phyloP scores from a whole-genome alignment of 805 yeast species.

The Saturnispora saitoi region DNA sequence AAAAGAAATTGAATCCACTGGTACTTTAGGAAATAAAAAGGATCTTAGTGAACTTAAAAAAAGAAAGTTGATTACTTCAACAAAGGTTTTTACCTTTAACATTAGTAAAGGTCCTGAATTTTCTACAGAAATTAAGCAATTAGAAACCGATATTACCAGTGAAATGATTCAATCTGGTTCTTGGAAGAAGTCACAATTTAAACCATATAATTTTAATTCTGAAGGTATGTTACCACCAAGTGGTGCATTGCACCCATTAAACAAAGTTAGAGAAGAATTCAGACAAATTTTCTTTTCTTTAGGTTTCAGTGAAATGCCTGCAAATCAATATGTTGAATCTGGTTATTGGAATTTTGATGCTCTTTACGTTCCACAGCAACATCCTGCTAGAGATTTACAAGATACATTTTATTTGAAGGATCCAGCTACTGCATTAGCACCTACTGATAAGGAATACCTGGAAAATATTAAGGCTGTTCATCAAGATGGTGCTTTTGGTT shows the following conservation, averaged over 20 bases:
- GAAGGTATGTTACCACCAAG: slow-evolving; percentile 81
- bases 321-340: slow-evolving; percentile 94
- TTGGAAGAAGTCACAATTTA: slow-evolving; percentile 80
- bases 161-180: slow-evolving; percentile 82
- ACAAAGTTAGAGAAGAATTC: slow-evolving; percentile 95
- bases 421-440: slow-evolving; percentile 72
- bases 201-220: slow-evolving; percentile 92
- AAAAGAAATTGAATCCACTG: slow-evolving; percentile 45
- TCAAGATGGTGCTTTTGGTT: slow-evolving; percentile 83
- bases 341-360: slow-evolving; percentile 99
- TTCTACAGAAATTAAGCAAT: slow-evolving; percentile 65
- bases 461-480: slow-evolving; percentile 76
- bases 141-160: slow-evolving; percentile 89
- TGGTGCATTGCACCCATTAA: slow-evolving; percentile 95
- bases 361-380: slow-evolving; percentile 96
- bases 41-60: slow-evolving; percentile 81
- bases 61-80: slow-evolving; percentile 71
- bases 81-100: slow-evolving; percentile 66
- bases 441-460: slow-evolving; percentile 74
- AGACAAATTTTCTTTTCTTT: slow-evolving; percentile 94
- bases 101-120: slow-evolving; percentile 80
- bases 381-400: slow-evolving; percentile 98
- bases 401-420: slow-evolving; percentile 97
- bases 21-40: slow-evolving; percentile 49
- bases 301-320: slow-evolving; percentile 99